Evolutionary conservation across 306 rosid species (phyloP).

Genomic region (Myrica gale): DNA sequence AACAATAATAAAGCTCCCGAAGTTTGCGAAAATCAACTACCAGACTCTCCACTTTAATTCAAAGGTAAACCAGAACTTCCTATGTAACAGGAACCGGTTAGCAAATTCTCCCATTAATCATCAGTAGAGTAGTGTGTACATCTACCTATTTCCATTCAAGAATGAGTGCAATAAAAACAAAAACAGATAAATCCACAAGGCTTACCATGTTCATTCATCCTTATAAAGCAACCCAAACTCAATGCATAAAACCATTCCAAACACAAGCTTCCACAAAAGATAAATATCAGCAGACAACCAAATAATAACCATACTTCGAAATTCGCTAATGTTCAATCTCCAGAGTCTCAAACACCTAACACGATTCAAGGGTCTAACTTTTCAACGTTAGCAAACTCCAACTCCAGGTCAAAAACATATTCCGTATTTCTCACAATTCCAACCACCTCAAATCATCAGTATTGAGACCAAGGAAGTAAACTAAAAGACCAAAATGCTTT

Average conservation of each 20-base stretch:
- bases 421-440: not conserved
- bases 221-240: not conserved
- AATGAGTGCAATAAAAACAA: not conserved
- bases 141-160: not conserved
- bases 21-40: not conserved
- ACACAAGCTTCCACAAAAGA: not conserved
- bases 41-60: not conserved
- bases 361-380: not conserved
- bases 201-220: not conserved
- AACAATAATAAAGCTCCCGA: not conserved
- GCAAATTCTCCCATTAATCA: not conserved
- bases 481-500: not conserved
- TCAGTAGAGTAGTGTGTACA: not conserved
- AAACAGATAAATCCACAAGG: not conserved
- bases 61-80: not conserved
- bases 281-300: not conserved
- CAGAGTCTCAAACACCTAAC: not conserved
- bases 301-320: not conserved
- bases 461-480: not conserved
- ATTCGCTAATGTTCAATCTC: not conserved
- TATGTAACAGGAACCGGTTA: not conserved
- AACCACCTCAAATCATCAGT: not conserved
- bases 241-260: not conserved
- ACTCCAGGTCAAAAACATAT: not conserved
- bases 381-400: not conserved